Percentiles rank a stretch among this genome's conserved stretches.
Evolutionary conservation across 2,329 filamentous ascomycete species (phyloP).

Genomic region (Zalaria obscura): DNA sequence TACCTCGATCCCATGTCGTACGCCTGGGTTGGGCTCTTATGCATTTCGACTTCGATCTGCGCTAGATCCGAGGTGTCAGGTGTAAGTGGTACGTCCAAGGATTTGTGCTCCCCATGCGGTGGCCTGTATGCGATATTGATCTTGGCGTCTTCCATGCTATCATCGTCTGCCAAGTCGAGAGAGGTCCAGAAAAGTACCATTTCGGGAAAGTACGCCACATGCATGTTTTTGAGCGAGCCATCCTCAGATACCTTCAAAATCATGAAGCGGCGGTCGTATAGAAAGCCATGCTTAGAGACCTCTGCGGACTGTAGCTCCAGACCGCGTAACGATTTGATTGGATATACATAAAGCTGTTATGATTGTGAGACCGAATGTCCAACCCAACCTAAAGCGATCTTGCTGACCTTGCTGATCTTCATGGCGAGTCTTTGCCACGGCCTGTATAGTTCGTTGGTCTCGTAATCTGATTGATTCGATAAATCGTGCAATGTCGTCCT

Average conservation of each 20-base stretch:
- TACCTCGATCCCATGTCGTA: constrained; percentile 28
- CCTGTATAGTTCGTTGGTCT: constrained; percentile 74
- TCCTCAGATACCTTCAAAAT: constrained; percentile 22
- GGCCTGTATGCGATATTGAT: constrained; percentile 27
- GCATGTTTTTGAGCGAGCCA: constrained; percentile 26
- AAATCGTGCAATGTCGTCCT: constrained; percentile 83
- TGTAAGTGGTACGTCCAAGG: constrained; percentile 23
- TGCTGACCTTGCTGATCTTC: constrained; percentile 19
- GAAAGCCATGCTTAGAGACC: constrained; percentile 30
- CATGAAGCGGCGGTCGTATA: constrained; percentile 30
- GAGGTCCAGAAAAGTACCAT: constrained; percentile 27
- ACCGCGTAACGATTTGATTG: constrained; percentile 31
- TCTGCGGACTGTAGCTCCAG: constrained; percentile 22
- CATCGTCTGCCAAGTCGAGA: constrained; percentile 17
- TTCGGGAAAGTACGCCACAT: constrained; percentile 22
- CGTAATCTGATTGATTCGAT: constrained; percentile 80
- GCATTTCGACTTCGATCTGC: constrained; percentile 26
- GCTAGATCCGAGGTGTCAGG: constrained; percentile 23
- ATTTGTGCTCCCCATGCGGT: constrained; percentile 13
- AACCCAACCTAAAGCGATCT: constrained; percentile 1
- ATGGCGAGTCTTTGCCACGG: constrained; percentile 44
- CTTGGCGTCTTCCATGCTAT: constrained; percentile 14
- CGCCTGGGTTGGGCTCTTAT: constrained; percentile 25
- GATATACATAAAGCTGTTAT: constrained; percentile 29
- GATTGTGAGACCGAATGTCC: background rate